Percentiles rank a stretch among this genome's conserved stretches.
These are phyloP conservation scores for Exophiala viscosa DNA, from an alignment of 2,329 filamentous ascomycete species.

Conservation along the genomic window DNA sequence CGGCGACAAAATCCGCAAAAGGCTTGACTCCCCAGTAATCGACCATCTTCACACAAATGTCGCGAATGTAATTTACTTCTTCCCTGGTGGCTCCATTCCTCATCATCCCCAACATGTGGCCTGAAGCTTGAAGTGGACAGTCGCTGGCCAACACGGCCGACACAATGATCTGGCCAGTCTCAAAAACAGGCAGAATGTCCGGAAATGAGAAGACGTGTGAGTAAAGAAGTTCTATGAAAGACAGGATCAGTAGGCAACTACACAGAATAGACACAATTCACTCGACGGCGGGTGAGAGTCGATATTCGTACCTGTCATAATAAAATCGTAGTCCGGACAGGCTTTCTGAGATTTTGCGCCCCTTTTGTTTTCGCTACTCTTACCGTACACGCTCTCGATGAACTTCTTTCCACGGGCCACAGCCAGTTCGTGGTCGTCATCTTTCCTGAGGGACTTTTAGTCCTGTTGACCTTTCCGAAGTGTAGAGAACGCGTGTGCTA, in stretches of 20 bases:
- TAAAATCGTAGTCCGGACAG: background rate
- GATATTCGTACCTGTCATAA: too few relatives aligned
- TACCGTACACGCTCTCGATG: background rate
- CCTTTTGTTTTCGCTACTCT: background rate
- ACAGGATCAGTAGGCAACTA: background rate
- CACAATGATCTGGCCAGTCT: background rate
- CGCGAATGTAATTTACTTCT: background rate
- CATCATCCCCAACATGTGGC: background rate
- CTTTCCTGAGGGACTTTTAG: background rate
- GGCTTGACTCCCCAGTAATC: background rate
- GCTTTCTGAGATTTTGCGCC: background rate
- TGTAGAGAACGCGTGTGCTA: background rate
- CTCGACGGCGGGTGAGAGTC: too few relatives aligned
- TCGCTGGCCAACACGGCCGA: background rate
- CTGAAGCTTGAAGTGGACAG: background rate
- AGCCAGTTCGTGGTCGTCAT: background rate
- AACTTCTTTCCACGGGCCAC: background rate
- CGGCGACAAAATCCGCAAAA: too few relatives aligned
- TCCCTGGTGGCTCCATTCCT: background rate
- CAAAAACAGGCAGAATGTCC: background rate
- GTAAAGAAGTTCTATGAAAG: background rate
- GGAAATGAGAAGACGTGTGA: background rate
- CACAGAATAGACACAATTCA: background rate
- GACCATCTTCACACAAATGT: background rate
- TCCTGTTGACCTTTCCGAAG: background rate